Base-by-base conservation (phyloP, 2,329 filamentous ascomycete species). In the Exserohilum rostratum region DNA sequence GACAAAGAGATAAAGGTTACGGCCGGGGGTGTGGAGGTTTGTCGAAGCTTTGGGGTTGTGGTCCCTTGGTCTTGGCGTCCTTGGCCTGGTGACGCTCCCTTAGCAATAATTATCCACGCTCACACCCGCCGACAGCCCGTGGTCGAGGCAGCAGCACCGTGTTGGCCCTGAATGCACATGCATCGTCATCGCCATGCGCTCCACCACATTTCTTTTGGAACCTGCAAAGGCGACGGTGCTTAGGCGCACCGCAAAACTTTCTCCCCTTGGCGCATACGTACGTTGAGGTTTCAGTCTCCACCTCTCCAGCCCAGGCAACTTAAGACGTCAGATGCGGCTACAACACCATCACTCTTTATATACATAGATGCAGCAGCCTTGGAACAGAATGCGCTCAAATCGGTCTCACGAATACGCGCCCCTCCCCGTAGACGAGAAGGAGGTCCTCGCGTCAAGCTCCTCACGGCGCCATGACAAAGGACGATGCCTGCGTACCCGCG, bases 401-500 rank as follows among this genome's bases (percentile, higher is more conserved):
- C 66, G 63, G 45, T 40, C 61, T 10, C 66, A 64, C 50, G 55
- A 58, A 1, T 75, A 75, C 42, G 48, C 58, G 7, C 59, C 60
- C 13, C 61, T 75, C 18, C 71, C 72, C n/a, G 33, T 70, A 52
- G 62, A 51, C 52, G 71, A 74, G 38, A 67, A 72, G 42, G 68
- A 69, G 50, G 44, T 60, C 2, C 42, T 50, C 3, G 55, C 67
- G 2, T 47, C 68, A 2, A 51, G 53, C 18, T 69, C 66, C 43
- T 44, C 58, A 18, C 61, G 64, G 20, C 56, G 47, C 35, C 38
- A 58, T 12, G 46, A 58, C 43, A 46, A 46, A 9, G 56, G 59
- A 4, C 45, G 42, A 37, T 57, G 56, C 15, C 50, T 53, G 6
- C 43, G 57, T 3, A 58, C 53, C n/a, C 43, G 68, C 30, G 55